A percentile compares a stretch with the other conserved stretches of the same genome.
Conservation (phyloP, 2,329 filamentous ascomycete genomes). For the Alternaria sp. region DNA sequence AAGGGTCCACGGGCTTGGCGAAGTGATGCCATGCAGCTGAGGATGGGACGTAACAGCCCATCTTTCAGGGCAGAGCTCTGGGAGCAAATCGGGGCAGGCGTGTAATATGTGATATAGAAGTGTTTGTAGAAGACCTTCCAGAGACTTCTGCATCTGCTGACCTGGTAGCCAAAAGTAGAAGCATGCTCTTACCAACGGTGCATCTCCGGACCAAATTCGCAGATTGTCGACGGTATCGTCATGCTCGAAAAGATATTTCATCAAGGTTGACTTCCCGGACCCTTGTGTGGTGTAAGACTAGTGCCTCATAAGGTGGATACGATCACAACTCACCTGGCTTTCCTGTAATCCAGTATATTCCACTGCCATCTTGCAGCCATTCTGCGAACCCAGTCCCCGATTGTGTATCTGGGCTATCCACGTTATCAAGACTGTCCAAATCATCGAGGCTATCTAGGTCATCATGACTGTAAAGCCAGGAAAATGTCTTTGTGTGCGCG, state of each 20-base stretch:
- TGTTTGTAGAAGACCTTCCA: neutral
- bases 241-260: conserved; percentile 28
- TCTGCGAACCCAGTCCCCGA: neutral
- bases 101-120: neutral
- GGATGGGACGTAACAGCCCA: neutral
- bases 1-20: neutral
- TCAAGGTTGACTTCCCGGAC: conserved; percentile 57
- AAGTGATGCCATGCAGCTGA: accelerated
- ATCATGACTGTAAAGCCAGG: no score
- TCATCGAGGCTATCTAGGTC: no score
- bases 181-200: neutral
- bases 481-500: neutral
- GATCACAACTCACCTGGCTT: conserved; percentile 45
- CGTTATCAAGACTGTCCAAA: no score
- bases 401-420: no score
- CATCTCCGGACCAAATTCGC: neutral
- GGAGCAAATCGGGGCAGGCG: neutral
- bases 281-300: no score
- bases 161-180: conserved; percentile 10
- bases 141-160: neutral
- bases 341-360: conserved; percentile 48
- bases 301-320: no score
- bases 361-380: conserved; percentile 14
- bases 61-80: accelerated
- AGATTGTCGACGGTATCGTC: neutral